A percentile compares a stretch with the other conserved stretches of the same genome.
phyloP scores from a whole-genome alignment of 1,139 yeast species.

The Arxiozyma telluris region DNA sequence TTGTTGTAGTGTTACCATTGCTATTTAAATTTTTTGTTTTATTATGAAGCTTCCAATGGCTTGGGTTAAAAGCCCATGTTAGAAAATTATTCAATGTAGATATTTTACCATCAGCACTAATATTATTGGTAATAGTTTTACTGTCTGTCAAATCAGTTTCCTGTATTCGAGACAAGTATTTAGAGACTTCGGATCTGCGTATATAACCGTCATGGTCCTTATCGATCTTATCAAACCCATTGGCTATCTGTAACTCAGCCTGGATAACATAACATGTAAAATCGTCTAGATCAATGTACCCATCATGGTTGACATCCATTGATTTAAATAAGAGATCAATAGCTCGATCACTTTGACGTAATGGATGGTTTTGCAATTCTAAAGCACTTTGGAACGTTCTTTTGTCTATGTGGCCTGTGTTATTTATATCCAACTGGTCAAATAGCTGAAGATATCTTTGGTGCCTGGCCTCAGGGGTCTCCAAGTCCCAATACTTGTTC shows the following conservation, averaged over 20 bases:
- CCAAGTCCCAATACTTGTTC: background rate
- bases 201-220: constrained; percentile 68
- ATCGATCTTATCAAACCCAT: constrained; percentile 65
- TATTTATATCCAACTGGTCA: constrained; percentile 42
- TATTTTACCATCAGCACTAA: constrained; percentile 1
- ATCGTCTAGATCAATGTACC: constrained; percentile 49
- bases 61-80: constrained; percentile 39
- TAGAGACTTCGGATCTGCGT: constrained; percentile 54
- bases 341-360: constrained; percentile 55
- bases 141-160: background rate
- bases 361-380: constrained; percentile 50
- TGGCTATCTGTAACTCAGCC: constrained; percentile 62
- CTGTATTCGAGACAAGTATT: constrained; percentile 41
- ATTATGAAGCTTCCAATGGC: constrained; percentile 16
- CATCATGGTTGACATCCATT: constrained; percentile 51
- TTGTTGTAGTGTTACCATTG: background rate
- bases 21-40: background rate
- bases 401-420: constrained; percentile 49
- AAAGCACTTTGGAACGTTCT: constrained; percentile 50
- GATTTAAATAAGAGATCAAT: constrained; percentile 46
- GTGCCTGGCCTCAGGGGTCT: constrained; percentile 13
- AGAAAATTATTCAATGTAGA: constrained; percentile 19
- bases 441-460: constrained; percentile 28
- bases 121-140: background rate
- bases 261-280: constrained; percentile 50